Base-by-base conservation (phyloP, 2,329 filamentous ascomycete species). In the Westerdykella aurantiaca region DNA sequence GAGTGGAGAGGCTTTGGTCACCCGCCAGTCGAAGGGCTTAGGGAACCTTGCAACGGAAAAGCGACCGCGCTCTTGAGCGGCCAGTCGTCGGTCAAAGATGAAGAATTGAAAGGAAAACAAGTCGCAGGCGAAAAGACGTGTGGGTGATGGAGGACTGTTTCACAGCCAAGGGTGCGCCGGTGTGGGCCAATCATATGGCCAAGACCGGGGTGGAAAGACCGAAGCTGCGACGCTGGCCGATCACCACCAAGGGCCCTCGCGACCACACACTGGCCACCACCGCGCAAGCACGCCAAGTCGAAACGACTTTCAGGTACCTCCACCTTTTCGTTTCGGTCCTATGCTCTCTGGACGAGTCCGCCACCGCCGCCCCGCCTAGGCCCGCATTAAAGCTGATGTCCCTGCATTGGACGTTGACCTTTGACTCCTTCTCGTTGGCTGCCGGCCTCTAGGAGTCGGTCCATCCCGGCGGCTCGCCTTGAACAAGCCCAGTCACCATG, bases 351-450 rank as follows among this genome's bases (percentile, higher is more conserved):
- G 10, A 35, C n/a, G 33, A 35, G 33, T 16, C 33, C 33, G 31
- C 42, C 45, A 29, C 42, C n/a, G 45, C 52, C 52, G 56, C 47
- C 48, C 50, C 40, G 31, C 41, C 49, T 45, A 39, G 51, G 41
- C 37, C 48, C 42, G 60, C 58, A 58, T 59, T 37, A 47, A 18
- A 35, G 2, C n/a, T 11, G n/a, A 56, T 46, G 54, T 62, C 52
- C 56, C 56, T 64, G 57, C 57, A 38, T 54, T 53, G 48, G 43
- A 38, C 44, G 33, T 39, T 46, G 25, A 18, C 34, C 31, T 18
- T 35, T 50, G 44, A 29, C 44, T 33, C 38, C 14, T 46, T 49
- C 54, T 55, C 56, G 56, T 61, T 67, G 63, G 63, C 53, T 61
- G 53, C 45, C 49, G 57, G 44, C 38, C 50, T 48, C 33, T 18